These are phyloP conservation scores for Zygosaccharomyces sapae DNA, from an alignment of 1,139 yeast species.

Conservation along the genomic window DNA sequence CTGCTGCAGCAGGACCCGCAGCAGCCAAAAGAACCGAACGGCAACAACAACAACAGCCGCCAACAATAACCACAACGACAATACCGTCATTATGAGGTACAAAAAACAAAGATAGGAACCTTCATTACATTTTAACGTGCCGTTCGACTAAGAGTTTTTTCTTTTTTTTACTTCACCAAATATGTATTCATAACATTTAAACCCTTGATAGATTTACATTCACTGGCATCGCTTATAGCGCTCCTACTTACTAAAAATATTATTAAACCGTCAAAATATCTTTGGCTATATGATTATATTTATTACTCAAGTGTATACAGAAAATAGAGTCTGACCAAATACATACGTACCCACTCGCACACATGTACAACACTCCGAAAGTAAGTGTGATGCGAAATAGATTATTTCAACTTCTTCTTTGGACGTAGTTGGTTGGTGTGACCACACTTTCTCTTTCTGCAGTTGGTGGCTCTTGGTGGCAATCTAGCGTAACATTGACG, in stretches of 20 bases:
- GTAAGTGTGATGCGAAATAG: slow-evolving; percentile 37
- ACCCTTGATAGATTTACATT: neutral
- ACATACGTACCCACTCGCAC: slow-evolving; percentile 15
- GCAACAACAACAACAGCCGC: neutral
- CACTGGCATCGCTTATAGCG: neutral
- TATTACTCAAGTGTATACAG: slow-evolving; percentile 15
- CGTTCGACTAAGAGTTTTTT: neutral
- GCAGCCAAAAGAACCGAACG: neutral
- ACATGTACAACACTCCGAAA: neutral
- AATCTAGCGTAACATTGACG: slow-evolving; percentile 99
- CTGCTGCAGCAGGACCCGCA: slow-evolving; percentile 1
- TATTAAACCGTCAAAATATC: slow-evolving; percentile 13
- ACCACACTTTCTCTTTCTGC: slow-evolving; percentile 99
- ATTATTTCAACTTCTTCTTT: slow-evolving; percentile 98
- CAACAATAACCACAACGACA: neutral
- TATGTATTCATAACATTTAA: no score
- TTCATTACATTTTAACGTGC: neutral
- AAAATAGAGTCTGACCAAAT: slow-evolving; percentile 13
- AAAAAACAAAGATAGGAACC: neutral
- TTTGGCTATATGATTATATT: slow-evolving; percentile 16
- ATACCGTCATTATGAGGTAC: neutral
- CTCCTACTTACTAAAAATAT: no score
- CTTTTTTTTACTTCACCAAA: no score
- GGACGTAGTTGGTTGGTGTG: slow-evolving; percentile 99
- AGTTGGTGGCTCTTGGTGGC: slow-evolving; percentile 99